Base-by-base conservation (phyloP, 1,284 basidiomycete genomes). In the Cerrena zonata region DNA sequence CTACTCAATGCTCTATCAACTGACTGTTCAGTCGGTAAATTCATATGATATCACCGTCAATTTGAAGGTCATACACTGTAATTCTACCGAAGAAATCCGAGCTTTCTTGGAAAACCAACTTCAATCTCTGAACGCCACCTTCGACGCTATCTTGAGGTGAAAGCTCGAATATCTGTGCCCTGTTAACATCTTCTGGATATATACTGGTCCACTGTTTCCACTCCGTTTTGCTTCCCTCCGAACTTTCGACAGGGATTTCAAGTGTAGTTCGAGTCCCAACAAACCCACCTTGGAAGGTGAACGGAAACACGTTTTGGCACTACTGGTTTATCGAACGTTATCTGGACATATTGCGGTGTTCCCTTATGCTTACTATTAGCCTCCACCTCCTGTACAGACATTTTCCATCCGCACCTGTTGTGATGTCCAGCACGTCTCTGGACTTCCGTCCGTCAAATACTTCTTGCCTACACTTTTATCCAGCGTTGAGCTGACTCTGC, bases 221-320 rank as follows among this genome's bases (percentile, higher is more conserved):
- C 12, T 49, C 48, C 3, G 24, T 18, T 24, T 43, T 37, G 45
- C 4, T 24, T 11, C 15, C 30, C 47, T 49, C 53, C 21, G 52
- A 52, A 26, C 53, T 56, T 11, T 59, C 61, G 1, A 58, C 65
- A 15, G 67, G 63, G 38, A 74, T 62, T 27, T 78, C 69, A 4
- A 90, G 58, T 2, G 69, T 60, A 60, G 86, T 89, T 42, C 74
- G 68, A 12, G 75, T 84, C 7, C 86, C 87, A 0, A 84, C 89
- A 63, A 91, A 91, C 2, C 89, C 89, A 15, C 88, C 89, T 72
- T 91, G 88, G 61, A 91, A 91, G 1, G 83, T 89, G 54, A 89
- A 55, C n/a, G 69, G n/a, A 70, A 12, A 89, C 58, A 22, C 67
- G 72, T 55, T 66, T 74, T 1, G 84, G 85, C 30, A 74, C 58